phyloP scores from a whole-genome alignment of 306 rosid genomes.

The Cyamopsis tetragonoloba region DNA sequence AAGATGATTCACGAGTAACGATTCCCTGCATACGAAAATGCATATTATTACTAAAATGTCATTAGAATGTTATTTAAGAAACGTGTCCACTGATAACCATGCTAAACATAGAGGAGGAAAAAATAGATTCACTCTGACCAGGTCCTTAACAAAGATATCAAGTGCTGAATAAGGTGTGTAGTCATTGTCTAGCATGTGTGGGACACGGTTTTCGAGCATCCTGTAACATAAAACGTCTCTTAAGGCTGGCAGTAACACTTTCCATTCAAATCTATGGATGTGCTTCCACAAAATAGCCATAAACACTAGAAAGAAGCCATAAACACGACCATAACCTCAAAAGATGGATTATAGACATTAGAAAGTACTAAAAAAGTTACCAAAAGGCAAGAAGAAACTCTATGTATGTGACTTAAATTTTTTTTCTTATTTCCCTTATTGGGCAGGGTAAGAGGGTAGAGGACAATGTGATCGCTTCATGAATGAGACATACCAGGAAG shows the following conservation, averaged over 20 bases:
- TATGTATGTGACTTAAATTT: background rate
- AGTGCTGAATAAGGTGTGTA: slow-evolving; percentile 93
- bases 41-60: slow-evolving; percentile 3
- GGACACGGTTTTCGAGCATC: slow-evolving; percentile 96
- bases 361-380: background rate
- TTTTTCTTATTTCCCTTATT: background rate
- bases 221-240: slow-evolving; percentile 38
- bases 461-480: slow-evolving; percentile 8
- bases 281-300: slow-evolving; percentile 17
- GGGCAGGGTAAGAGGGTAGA: background rate
- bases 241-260: slow-evolving; percentile 14
- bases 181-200: slow-evolving; percentile 90
- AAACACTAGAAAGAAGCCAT: slow-evolving; percentile 6
- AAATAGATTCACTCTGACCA: slow-evolving; percentile 51
- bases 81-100: background rate
- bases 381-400: background rate
- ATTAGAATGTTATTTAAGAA: slow-evolving; percentile 6
- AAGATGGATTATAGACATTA: background rate
- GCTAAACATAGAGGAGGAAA: slow-evolving; percentile 3
- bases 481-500: slow-evolving; percentile 71
- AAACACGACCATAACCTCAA: background rate
- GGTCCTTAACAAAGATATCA: slow-evolving; percentile 92
- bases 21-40: slow-evolving; percentile 62
- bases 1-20: slow-evolving; percentile 76
- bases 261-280: slow-evolving; percentile 9